A percentile compares a stretch with the other conserved stretches of the same genome.
Evolutionary conservation across 2,329 filamentous ascomycete genomes (phyloP).

Genomic region (Fusarium sp.): DNA sequence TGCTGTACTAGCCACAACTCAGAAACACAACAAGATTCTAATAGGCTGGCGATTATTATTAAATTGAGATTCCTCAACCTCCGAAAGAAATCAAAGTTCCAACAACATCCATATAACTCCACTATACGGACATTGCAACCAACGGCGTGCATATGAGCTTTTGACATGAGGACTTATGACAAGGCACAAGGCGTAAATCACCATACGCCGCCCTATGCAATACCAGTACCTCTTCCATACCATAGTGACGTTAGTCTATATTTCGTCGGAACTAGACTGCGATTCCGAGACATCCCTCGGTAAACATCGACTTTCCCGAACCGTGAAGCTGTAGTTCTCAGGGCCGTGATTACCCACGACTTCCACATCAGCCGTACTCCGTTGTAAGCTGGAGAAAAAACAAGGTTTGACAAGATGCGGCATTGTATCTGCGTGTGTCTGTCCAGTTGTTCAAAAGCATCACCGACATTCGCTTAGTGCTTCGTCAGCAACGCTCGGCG

Average conservation of each 20-base stretch:
- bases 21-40: not conserved
- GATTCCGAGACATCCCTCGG: not conserved
- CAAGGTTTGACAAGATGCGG: not conserved
- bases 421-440: not conserved
- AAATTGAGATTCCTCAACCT: not conserved
- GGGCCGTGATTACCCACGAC: not conserved
- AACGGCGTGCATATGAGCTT: not conserved
- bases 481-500: slow-evolving; percentile 30
- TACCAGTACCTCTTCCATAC: not conserved
- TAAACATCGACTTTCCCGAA: slow-evolving; percentile 3
- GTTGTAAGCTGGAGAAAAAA: not conserved
- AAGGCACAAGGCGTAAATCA: not conserved
- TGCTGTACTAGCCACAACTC: not conserved
- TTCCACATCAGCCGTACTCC: not conserved
- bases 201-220: slow-evolving; percentile 9
- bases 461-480: slow-evolving; percentile 7
- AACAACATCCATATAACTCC: not conserved
- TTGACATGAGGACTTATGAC: not conserved
- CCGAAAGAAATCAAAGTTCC: not conserved
- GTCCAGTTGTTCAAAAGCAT: slow-evolving; percentile 14
- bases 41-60: slow-evolving; percentile 2
- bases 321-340: not conserved
- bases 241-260: not conserved
- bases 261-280: not conserved
- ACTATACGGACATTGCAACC: slow-evolving; percentile 11